Evolutionary conservation across 257 asterid species (phyloP).

Genomic region (Mentha longifolia): DNA sequence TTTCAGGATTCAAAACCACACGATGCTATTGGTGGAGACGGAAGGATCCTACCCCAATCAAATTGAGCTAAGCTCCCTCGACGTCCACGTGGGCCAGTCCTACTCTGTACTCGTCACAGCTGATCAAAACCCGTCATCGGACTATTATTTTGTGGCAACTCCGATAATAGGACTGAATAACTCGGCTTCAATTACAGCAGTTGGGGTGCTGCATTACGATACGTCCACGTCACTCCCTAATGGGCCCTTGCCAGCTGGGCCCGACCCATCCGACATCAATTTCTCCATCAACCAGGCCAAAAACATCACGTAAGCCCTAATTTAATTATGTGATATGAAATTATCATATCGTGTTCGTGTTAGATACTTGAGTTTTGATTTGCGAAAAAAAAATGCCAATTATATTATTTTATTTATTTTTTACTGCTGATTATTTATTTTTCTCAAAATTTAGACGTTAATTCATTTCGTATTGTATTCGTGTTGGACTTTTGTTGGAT

Average conservation of each 20-base stretch:
- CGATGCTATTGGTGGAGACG: constrained; percentile 62
- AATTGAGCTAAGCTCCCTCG: constrained; percentile 51
- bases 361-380: no score
- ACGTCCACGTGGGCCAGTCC: constrained; percentile 78
- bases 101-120: constrained; percentile 71
- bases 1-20: constrained; percentile 64
- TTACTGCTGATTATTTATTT: no score
- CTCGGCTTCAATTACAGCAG: no score
- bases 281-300: constrained; percentile 64
- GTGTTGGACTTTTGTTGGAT: no score
- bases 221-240: constrained; percentile 42
- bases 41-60: constrained; percentile 72
- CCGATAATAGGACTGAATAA: no score
- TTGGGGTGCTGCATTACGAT: constrained; percentile 65
- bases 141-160: constrained; percentile 66
- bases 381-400: no score
- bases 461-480: no score
- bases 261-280: constrained; percentile 52
- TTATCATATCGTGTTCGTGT: no score
- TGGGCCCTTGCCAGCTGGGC: constrained; percentile 70
- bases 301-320: constrained; percentile 54
- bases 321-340: no score
- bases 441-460: no score
- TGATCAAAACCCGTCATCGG: constrained; percentile 43
- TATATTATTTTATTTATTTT: no score